Evolutionary conservation across 176 grass and related monocot species (phyloP), one percentile per base, ranked within the genome.

Genomic region (Urochloa ruziziensis): DNA sequence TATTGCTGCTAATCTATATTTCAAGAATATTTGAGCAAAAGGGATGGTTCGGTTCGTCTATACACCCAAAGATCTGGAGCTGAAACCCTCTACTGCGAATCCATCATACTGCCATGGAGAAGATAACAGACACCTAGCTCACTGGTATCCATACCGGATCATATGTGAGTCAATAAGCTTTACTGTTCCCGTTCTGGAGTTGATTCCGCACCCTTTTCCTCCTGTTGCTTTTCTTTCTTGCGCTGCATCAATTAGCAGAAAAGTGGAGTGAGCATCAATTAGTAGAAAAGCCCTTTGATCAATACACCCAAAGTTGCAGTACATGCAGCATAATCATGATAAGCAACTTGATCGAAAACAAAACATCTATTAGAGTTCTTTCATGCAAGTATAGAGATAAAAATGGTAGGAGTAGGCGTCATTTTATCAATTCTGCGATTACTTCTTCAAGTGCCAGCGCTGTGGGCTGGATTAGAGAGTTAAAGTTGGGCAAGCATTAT

Each of bases 241-340:
- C 12, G 37, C 77, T 85, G 82, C 63, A 67, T 58, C 57, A 21
- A 53, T 70, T 73, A 86, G 77, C 37, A 72, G 16, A 77, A 65
- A n/a, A 39, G 23, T 58, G 17, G 17, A 79, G 78, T 34, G 57
- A 78, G 14, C 32, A 53, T 75, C 15, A n/a, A n/a, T n/a, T n/a
- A n/a, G n/a, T n/a, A n/a, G n/a, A n/a, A n/a, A n/a, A n/a, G 25
- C 19, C n/a, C 58, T 70, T 75, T 81, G 30, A 42, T 19, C 21
- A 59, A 34, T 64, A 70, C 0, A 25, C 54, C 54, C 33, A 25
- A 73, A 66, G 28, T 82, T 24, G 46, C 10, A 74, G 3, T 56
- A 72, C 24, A 70, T 28, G 56, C 23, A 76, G 59, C 40, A 80
- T 30, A 68, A 75, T 46, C 18, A 77, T 21, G 82, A 67, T 16